Conservation (phyloP, 257 asterid genomes). For the Fraxinus excelsior region DNA sequence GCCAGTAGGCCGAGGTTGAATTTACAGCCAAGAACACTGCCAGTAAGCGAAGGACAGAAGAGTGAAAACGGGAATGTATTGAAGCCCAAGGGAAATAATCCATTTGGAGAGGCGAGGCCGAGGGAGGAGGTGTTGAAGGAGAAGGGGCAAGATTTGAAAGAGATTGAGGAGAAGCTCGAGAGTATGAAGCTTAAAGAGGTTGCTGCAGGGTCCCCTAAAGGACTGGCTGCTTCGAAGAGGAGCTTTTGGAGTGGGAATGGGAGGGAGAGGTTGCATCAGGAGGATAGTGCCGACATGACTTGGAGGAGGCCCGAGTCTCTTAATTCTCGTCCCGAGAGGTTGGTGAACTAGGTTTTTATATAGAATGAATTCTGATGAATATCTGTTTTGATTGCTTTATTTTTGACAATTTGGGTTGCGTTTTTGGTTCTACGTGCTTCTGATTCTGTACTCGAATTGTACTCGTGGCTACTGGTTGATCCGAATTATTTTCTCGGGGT, state of each 20-base stretch:
- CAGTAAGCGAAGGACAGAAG: constrained; percentile 39
- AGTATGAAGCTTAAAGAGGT: constrained; percentile 45
- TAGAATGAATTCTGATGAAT: not conserved
- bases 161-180: constrained; percentile 77
- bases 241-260: constrained; percentile 41
- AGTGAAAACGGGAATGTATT: constrained; percentile 24
- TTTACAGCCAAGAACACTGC: constrained; percentile 48
- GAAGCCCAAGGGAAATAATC: constrained; percentile 72
- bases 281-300: constrained; percentile 32
- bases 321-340: constrained; percentile 38
- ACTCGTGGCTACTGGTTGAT: not conserved
- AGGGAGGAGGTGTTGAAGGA: constrained; percentile 97
- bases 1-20: constrained; percentile 34
- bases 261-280: constrained; percentile 25
- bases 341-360: constrained; percentile 5
- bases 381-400: not conserved
- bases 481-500: not conserved
- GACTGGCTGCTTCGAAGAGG: constrained; percentile 23
- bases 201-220: constrained; percentile 16
- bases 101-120: constrained; percentile 93
- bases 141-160: constrained; percentile 93
- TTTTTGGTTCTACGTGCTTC: not conserved
- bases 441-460: not conserved
- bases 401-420: not conserved
- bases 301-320: constrained; percentile 45